Conservation (phyloP, 305 asterid genomes). For the Fraxinus baroniana region DNA sequence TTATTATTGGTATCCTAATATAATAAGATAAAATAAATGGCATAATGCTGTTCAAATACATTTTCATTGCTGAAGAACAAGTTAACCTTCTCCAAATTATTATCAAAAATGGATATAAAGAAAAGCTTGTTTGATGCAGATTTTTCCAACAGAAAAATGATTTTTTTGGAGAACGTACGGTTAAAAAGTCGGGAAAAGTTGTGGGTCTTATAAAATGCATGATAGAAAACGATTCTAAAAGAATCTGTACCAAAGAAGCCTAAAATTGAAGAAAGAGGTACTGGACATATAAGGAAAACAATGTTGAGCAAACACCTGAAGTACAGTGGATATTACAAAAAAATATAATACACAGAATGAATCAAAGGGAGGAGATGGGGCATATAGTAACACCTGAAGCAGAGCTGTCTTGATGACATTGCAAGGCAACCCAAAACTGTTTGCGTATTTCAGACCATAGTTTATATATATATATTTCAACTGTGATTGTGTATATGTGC, state of each 20-base stretch:
- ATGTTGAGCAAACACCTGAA: not conserved
- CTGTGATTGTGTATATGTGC: not conserved
- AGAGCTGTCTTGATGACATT: conserved; percentile 6
- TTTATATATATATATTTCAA: not conserved
- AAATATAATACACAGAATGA: not conserved
- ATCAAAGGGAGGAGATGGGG: conserved; percentile 12
- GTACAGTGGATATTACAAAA: not conserved
- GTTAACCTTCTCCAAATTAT: conserved; percentile 8
- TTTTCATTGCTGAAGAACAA: conserved; percentile 8
- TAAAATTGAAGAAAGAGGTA: not conserved
- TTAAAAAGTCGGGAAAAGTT: not conserved
- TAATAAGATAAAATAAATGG: not conserved
- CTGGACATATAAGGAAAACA: not conserved
- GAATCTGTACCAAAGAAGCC: not conserved
- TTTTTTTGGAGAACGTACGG: not conserved
- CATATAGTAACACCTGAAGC: not conserved
- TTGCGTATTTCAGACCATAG: not conserved
- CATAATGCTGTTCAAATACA: conserved; percentile 4
- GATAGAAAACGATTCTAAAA: conserved; percentile 1
- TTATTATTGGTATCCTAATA: not conserved
- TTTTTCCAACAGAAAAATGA: not conserved
- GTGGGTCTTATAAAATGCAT: not conserved
- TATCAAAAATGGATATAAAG: not conserved
- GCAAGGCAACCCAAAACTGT: not conserved
- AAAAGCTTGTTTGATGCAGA: not conserved